Base-by-base conservation (phyloP, 2,329 filamentous ascomycete species). In the Cladosporium sp. region DNA sequence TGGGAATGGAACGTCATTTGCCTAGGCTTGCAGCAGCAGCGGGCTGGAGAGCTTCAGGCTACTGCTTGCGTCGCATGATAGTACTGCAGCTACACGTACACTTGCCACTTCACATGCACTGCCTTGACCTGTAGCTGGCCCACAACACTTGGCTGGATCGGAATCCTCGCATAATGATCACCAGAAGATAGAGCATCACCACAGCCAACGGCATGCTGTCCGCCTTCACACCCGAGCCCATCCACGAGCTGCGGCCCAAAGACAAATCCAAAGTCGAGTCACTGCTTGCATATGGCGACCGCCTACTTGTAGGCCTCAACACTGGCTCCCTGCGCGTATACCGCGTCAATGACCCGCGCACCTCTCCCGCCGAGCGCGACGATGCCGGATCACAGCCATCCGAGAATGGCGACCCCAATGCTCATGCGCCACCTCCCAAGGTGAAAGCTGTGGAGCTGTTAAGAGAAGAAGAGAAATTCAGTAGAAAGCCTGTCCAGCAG, bases 231-330 rank as follows among this genome's bases (percentile, higher is more conserved):
- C 93, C 95, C 82, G 91, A 92, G 76, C 91, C 93, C 70, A 94
- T 99, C 78, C 91, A 98, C 84, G 95, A 99, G 91, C 90, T 99
- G 75, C 93, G 91, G 82, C 89, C 89, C 79, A 90, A 92, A 79
- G 94, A 98, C 87, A 97, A 96, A 84, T 96, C 92, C 71, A 95
- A 91, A 84, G 97, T 99, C 80, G 95, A 99, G 81, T 95, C 92
- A 59, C 92, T 99, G 71, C 85, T 98, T 57, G 92, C 94, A 68
- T 92, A 97, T 80, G 93, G 93, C 76, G 95, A 99, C 77, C 89
- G 93, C 69, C 86, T 99, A 40, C 86, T 99, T 64, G 93, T 97
- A 66, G 95, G 95, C 65, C 85, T 99, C 69, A 97, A 92, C 79
- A 96, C 90, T 46, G 95, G 95, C 73, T 89, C 87, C 67, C 85